Evolutionary conservation across 305 asterid genomes (phyloP), one percentile per base, ranked within the genome.

Genomic region (Vinca major): DNA sequence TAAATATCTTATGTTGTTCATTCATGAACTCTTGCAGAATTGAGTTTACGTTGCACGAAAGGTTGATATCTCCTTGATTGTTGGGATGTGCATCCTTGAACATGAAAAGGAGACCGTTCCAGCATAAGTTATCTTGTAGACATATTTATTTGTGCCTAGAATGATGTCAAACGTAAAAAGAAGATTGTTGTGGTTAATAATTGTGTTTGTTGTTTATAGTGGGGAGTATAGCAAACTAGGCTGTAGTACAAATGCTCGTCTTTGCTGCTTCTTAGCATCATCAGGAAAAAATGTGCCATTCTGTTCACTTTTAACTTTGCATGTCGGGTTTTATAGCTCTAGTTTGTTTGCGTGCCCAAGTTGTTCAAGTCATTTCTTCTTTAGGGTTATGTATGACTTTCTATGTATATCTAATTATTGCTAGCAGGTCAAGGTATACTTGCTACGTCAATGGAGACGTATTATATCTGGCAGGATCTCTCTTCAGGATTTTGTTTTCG

Each of bases 361-460:
- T 36, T 36, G 9, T 58, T 58, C 16, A 8, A 14, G 2, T 16
- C 7, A 6, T 58, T 58, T 37, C 64, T 36, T 37, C 10, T 57
- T 12, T 57, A 0, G 44, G 57, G 50, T 36, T 26, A 33, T 71
- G 55, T 56, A 43, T 20, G 26, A 63, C 14, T 68, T 70, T 9
- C 11, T 43, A 12, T 48, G 10, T 47, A 37, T 41, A 66, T 74
- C 73, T 51, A 72, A 69, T 73, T 70, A 50, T 60, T 58, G 11
- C 71, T 80, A 48, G 36, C 80, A 92, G 98, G 96, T 93, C 45
- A 89, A 86, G 83, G 60, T 74, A 61, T 88, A 91, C 73, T 55
- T 91, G 80, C 75, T 81, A 72, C 97, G 99, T 62, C 97, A 93
- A 80, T 93, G 99, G 97, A 85, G 80, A 75, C 84, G 86, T 71